A percentile compares a stretch with the other conserved stretches of the same genome.
phyloP scores from a whole-genome alignment of 2,329 filamentous ascomycete genomes.

The Exophiala alcalophila region DNA sequence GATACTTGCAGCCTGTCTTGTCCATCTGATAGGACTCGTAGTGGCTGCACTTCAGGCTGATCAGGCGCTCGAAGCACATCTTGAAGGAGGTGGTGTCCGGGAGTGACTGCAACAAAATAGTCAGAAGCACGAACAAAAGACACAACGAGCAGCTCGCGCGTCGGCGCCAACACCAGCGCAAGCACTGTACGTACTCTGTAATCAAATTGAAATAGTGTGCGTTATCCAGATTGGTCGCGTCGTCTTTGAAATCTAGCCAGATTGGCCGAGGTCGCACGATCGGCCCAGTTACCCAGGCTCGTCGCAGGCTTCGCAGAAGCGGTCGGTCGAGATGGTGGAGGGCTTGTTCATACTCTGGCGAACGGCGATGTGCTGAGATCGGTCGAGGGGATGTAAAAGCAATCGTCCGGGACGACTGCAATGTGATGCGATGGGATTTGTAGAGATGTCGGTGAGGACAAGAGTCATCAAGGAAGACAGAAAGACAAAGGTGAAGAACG shows the following conservation, averaged over 20 bases:
- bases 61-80: conserved; percentile 31
- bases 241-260: conserved; percentile 5
- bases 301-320: conserved; percentile 32
- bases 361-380: conserved; percentile 6
- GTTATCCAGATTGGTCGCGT: conserved; percentile 6
- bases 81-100: conserved; percentile 12
- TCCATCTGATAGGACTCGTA: conserved; percentile 31
- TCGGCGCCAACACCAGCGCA: too few relatives aligned
- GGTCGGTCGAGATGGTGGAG: conserved; percentile 29
- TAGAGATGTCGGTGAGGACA: conserved; percentile 15
- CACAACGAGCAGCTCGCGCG: too few relatives aligned
- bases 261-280: conserved; percentile 15
- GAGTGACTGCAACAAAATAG: too few relatives aligned
- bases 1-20: conserved; percentile 27
- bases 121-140: not conserved
- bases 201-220: too few relatives aligned
- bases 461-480: conserved; percentile 10
- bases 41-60: conserved; percentile 28
- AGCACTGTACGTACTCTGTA: too few relatives aligned
- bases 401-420: conserved; percentile 23
- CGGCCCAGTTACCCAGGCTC: conserved; percentile 32
- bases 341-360: conserved; percentile 33
- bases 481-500: conserved; percentile 1
- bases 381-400: conserved; percentile 6
- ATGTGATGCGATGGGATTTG: conserved; percentile 8